phyloP scores from a whole-genome alignment of 139 green algal species.

The Diplosphaera chodatii region DNA sequence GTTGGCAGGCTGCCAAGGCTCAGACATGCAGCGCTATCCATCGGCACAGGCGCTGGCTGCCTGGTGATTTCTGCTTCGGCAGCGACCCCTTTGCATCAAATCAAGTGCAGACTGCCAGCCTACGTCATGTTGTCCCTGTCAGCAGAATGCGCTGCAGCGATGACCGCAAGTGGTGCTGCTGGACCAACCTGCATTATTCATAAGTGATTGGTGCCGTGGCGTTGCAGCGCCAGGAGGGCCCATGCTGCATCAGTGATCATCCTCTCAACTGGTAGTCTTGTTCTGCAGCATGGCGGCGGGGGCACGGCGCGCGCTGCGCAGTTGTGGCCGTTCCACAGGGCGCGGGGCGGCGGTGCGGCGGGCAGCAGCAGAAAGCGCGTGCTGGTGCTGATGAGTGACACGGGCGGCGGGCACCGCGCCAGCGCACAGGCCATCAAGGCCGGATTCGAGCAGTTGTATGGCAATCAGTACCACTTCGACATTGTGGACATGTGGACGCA shows the following conservation, averaged over 20 bases:
- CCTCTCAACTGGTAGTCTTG: background rate
- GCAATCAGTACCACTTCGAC: conserved; percentile 67
- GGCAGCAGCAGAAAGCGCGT: conserved; percentile 43
- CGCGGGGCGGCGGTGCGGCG: too few species aligned
- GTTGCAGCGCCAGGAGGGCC: background rate
- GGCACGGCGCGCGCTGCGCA: background rate
- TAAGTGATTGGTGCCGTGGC: background rate
- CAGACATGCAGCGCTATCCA: background rate
- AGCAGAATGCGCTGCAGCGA: background rate
- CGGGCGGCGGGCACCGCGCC: conserved; percentile 89
- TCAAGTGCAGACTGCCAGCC: background rate
- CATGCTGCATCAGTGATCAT: background rate
- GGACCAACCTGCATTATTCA: too few species aligned
- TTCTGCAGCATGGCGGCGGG: background rate
- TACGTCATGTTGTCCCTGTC: background rate
- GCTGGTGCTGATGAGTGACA: conserved; percentile 95
- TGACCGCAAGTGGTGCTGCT: too few species aligned
- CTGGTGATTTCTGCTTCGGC: background rate
- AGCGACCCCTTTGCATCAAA: background rate
- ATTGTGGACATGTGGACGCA: conserved; percentile 94
- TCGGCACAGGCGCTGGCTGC: background rate
- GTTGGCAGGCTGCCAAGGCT: background rate
- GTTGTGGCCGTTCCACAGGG: background rate
- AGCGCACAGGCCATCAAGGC: conserved; percentile 83
- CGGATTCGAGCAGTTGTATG: conserved; percentile 83